These are phyloP conservation scores for Protomyces gravidus DNA, from an alignment of 1,139 yeast species.

Conservation along the genomic window DNA sequence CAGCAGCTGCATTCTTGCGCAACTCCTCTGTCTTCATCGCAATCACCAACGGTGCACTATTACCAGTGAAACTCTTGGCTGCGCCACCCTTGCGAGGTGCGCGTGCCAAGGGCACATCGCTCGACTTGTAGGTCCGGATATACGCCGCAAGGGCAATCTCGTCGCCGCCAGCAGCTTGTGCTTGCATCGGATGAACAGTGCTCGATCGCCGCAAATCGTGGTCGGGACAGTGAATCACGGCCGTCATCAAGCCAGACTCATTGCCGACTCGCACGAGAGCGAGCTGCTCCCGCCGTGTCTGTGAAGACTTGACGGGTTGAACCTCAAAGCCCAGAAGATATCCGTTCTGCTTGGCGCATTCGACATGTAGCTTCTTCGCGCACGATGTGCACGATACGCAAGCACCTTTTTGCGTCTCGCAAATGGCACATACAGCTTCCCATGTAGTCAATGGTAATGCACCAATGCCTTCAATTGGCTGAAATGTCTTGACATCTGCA, in stretches of 20 bases:
- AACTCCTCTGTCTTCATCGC: neutral
- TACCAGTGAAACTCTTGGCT: neutral
- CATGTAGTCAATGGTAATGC: conserved; percentile 37
- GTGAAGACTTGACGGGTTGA: conserved; percentile 32
- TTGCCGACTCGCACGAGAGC: conserved; percentile 43
- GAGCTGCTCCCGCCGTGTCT: conserved; percentile 34
- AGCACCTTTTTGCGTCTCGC: conserved; percentile 46
- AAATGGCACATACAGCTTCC: conserved; percentile 43
- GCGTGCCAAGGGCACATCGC: neutral
- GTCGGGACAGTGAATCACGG: conserved; percentile 40
- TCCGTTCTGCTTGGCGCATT: conserved; percentile 19
- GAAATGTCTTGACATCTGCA: conserved; percentile 45
- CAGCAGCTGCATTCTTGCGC: neutral
- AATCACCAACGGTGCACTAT: neutral
- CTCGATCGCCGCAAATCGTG: conserved; percentile 32
- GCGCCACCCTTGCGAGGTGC: neutral
- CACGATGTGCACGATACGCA: conserved; percentile 48
- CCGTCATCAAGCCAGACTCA: conserved; percentile 39
- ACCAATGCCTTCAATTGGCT: conserved; percentile 45
- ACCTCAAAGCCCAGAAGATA: conserved; percentile 32
- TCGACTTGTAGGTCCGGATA: conserved; percentile 17
- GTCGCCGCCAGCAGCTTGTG: conserved; percentile 4
- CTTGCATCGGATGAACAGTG: conserved; percentile 24
- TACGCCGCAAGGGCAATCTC: conserved; percentile 19
- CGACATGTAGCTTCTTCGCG: conserved; percentile 33